phyloP scores from a whole-genome alignment of 129 eudicot genomes.

The Tanacetum coccineum region DNA sequence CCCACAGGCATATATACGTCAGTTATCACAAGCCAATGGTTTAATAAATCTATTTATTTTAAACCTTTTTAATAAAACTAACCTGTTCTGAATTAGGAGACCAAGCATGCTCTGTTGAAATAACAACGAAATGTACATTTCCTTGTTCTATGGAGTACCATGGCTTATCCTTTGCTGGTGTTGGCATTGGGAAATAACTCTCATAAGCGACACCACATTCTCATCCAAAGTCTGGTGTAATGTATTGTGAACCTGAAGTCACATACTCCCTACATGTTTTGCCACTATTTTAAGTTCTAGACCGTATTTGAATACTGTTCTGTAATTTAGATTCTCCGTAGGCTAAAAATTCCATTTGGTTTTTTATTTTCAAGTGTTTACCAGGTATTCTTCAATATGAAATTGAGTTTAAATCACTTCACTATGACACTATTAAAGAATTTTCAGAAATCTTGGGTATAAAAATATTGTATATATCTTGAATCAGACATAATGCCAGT shows the following conservation, averaged over 20 bases:
- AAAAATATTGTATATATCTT: no score
- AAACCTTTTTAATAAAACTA: no score
- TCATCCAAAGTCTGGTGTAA: constrained; percentile 87
- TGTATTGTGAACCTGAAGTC: constrained; percentile 60
- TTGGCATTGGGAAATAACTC: constrained; percentile 88
- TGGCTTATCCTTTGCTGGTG: constrained; percentile 70
- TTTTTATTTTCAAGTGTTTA: no score
- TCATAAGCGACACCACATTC: constrained; percentile 95
- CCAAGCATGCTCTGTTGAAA: constrained; percentile 92
- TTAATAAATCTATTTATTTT: background rate
- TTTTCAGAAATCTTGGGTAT: no score
- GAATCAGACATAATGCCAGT: no score
- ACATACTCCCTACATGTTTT: constrained; percentile 56
- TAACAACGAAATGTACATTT: constrained; percentile 77
- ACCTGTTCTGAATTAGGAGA: constrained; percentile 72
- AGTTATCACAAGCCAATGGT: background rate
- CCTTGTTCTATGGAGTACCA: constrained; percentile 95
- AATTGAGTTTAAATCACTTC: no score
- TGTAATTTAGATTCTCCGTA: no score
- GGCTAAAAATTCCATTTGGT: no score
- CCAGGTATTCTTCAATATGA: no score
- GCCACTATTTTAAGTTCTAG: background rate
- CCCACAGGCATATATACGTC: background rate
- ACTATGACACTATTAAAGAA: no score
- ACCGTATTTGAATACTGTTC: background rate